Evolutionary conservation across 2,329 filamentous ascomycete genomes (phyloP).

Genomic region (Neoarthrinium moseri): DNA sequence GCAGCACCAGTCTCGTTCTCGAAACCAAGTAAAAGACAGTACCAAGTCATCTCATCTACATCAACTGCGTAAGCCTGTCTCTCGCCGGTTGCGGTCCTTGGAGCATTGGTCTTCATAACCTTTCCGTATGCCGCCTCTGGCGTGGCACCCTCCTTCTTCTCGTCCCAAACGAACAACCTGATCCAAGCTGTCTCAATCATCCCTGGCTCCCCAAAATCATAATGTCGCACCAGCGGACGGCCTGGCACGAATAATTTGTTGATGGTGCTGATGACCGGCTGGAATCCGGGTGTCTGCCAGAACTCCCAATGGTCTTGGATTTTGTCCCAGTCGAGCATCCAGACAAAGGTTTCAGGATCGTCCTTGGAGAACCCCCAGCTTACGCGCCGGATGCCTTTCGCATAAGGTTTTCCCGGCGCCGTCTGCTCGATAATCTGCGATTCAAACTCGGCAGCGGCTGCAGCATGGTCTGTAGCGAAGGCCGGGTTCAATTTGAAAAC

Average conservation of each 20-base stretch:
- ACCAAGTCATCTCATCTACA: not conserved
- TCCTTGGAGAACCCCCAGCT: constrained; percentile 2
- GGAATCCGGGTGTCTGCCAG: not conserved
- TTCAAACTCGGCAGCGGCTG: constrained; percentile 3
- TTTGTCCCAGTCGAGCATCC: constrained; percentile 2
- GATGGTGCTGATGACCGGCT: not conserved
- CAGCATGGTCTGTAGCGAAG: not conserved
- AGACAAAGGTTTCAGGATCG: not conserved
- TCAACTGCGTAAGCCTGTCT: not conserved
- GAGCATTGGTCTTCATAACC: not conserved
- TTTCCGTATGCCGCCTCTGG: not conserved
- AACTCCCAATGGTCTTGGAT: constrained; percentile 7
- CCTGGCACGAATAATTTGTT: not conserved
- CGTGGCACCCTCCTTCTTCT: not conserved
- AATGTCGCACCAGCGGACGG: constrained; percentile 3
- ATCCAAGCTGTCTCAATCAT: not conserved
- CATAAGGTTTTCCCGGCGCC: constrained; percentile 1
- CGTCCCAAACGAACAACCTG: not conserved
- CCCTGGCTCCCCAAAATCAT: not conserved
- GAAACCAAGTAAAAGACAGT: not conserved
- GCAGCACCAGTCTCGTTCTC: not conserved
- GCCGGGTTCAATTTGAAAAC: constrained; percentile 4
- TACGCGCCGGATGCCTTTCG: not conserved
- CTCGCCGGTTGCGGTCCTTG: not conserved
- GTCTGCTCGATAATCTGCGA: not conserved